These are phyloP conservation scores for Polychytrium aggregatum DNA, from an alignment of 192 early-diverging fungal species.

Conservation along the genomic window DNA sequence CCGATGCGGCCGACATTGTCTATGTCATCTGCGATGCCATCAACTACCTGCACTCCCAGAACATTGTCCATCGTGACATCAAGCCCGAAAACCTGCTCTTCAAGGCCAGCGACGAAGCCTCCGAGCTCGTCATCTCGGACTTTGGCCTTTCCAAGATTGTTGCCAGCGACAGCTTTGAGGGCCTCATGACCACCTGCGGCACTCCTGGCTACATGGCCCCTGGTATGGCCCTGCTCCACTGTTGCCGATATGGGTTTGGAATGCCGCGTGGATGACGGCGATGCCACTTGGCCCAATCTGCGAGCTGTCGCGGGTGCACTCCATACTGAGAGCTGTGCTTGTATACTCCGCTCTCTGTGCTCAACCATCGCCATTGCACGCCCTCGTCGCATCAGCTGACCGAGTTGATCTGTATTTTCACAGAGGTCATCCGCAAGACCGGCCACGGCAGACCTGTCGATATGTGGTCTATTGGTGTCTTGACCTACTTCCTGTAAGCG, in stretches of 20 bases:
- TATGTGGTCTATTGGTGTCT: slow-evolving; percentile 88
- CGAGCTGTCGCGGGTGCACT: too few species aligned
- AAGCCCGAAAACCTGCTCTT: slow-evolving; percentile 82
- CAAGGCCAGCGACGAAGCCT: slow-evolving; percentile 41
- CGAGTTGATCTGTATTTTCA: too few species aligned
- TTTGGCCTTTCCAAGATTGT: slow-evolving; percentile 55
- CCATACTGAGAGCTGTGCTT: too few species aligned
- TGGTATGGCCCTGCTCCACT: too few species aligned
- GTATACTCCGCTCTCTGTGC: too few species aligned
- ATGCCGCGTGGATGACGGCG: too few species aligned
- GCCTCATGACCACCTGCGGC: slow-evolving; percentile 37
- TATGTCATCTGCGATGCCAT: slow-evolving; percentile 63
- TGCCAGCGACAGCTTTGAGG: slow-evolving; percentile 31
- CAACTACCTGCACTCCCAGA: slow-evolving; percentile 73
- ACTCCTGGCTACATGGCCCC: slow-evolving; percentile 61
- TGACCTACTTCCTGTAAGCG: slow-evolving; percentile 73
- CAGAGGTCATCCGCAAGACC: slow-evolving; percentile 70
- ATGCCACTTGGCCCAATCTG: too few species aligned
- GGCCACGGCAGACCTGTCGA: slow-evolving; percentile 86
- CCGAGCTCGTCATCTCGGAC: slow-evolving; percentile 75
- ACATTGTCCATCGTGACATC: slow-evolving; percentile 66
- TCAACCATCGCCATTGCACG: too few species aligned
- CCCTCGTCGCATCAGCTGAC: too few species aligned
- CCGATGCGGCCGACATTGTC: slow-evolving; percentile 66
- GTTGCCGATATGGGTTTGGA: too few species aligned